Evolutionary conservation across 2,329 filamentous ascomycete species (phyloP), one percentile per base, ranked within the genome.

Genomic region (Colletotrichum trifolii): DNA sequence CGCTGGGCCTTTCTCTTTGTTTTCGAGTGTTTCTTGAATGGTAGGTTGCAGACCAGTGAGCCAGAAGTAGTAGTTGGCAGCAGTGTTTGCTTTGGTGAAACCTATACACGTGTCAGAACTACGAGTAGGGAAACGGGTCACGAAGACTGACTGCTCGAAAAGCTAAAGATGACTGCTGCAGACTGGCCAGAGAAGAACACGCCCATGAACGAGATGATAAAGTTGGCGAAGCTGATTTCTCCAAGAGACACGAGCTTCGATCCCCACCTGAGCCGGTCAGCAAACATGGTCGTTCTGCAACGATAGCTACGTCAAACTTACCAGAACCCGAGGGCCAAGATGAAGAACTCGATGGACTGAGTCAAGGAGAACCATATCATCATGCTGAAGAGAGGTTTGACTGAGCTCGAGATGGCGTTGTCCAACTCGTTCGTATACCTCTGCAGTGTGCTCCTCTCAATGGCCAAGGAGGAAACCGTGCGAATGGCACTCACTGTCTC

Each of bases 401-500:
- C 40, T 10, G 60, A 63, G 9, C 17, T 52, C n/a, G 53, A 25
- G 13, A 58, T 15, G 13, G 69, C 59, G 8, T 67, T 67, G 58
- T 73, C 71, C 0, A 82, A 67, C 34, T 77, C 75, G 2, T 70
- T 62, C 0, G 69, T 69, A 54, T 82, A 81, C n/a, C 49, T 38
- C 8, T 17, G 11, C 25, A 64, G 17, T 3, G 60, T 43, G 2
- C n/a, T 34, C 58, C 11, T 72, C 67, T 82, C 80, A 3, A 79
- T 72, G 1, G 74, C 75, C 12, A 82, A 71, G 8, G 77, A 77
- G 1, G 79, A 73, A 9, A 82, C 75, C 1, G 83, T 85, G 9
- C 81, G 74, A 35, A 86, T 79, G 0, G 81, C 74, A 2, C 73
- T 74, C 5, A 83, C 75, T 1, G 81, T 77, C 54, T 85, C 83